A percentile compares a stretch with the other conserved stretches of the same genome.
phyloP scores from a whole-genome alignment of 2,329 filamentous ascomycete species.

The Balansia obtecta region DNA sequence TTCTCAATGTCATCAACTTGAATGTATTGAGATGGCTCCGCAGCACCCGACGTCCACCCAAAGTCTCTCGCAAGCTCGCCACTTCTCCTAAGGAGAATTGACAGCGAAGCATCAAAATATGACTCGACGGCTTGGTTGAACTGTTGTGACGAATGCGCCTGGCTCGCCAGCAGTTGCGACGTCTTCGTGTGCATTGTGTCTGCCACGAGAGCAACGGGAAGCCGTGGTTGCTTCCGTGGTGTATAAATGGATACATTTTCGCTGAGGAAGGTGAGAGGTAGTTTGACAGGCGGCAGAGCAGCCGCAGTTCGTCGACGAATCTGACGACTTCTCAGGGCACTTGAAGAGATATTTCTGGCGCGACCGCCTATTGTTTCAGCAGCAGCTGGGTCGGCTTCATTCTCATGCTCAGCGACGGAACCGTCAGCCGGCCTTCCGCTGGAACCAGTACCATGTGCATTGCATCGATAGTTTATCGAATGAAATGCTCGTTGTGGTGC shows the following conservation, averaged over 20 bases:
- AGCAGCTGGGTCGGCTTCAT: slow-evolving; percentile 16
- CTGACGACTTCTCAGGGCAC: slow-evolving; percentile 18
- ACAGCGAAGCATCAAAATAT: slow-evolving; percentile 20
- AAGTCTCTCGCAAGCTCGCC: slow-evolving; percentile 11
- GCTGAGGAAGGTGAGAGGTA: slow-evolving; percentile 46
- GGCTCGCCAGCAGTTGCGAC: slow-evolving; percentile 17
- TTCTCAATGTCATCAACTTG: slow-evolving; percentile 9
- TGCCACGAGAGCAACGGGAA: slow-evolving; percentile 20
- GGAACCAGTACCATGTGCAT: slow-evolving; percentile 9
- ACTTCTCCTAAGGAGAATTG: slow-evolving; percentile 9
- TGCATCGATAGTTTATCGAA: slow-evolving; percentile 10
- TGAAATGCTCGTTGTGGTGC: slow-evolving; percentile 12
- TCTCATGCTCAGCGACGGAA: slow-evolving; percentile 14
- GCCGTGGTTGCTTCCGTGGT: slow-evolving; percentile 14
- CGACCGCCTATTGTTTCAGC: slow-evolving; percentile 17
- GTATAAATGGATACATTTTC: slow-evolving; percentile 29
- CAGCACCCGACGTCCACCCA: slow-evolving; percentile 3
- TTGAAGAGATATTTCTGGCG: slow-evolving; percentile 13
- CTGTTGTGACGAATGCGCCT: slow-evolving; percentile 11
- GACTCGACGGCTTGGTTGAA: slow-evolving; percentile 16
- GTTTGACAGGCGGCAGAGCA: slow-evolving; percentile 36
- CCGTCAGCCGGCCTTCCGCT: slow-evolving; percentile 18
- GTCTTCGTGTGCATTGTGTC: slow-evolving; percentile 20
- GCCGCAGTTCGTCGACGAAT: slow-evolving; percentile 22
- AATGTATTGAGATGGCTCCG: slow-evolving; percentile 5